These are phyloP conservation scores for Globisporangium iwayamae DNA, from an alignment of 352 stramenopile genomes.

Conservation along the genomic window DNA sequence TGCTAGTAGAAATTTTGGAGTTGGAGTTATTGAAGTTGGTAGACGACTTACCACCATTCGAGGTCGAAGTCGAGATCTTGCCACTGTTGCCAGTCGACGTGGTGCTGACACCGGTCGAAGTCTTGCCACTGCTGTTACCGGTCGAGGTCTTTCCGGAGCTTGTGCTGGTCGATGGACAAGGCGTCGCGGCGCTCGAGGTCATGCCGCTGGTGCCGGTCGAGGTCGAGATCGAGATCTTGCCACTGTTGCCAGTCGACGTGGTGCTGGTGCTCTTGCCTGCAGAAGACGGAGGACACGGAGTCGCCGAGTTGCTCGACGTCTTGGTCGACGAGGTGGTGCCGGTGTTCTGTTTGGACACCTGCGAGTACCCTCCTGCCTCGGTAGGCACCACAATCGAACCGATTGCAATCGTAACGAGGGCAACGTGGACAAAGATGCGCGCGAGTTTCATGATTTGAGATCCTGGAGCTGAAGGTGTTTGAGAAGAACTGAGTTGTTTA, in stretches of 20 bases:
- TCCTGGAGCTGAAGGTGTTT: neutral
- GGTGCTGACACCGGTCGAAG: no score
- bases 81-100: no score
- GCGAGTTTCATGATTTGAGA: slow-evolving; percentile 1
- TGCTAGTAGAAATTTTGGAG: no score
- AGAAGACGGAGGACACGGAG: neutral
- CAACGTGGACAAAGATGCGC: slow-evolving; percentile 4
- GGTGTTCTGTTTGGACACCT: neutral
- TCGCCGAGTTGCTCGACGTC: neutral
- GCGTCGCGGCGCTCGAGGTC: neutral
- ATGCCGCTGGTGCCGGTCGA: neutral
- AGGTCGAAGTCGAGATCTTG: no score
- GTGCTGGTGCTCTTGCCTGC: neutral
- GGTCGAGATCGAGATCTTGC: neutral
- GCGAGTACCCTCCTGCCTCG: neutral
- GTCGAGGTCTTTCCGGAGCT: no score
- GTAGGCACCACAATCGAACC: neutral
- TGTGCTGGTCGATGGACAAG: no score
- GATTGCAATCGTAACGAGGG: slow-evolving; percentile 3
- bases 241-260: neutral
- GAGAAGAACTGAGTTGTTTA: neutral
- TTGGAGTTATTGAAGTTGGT: no score
- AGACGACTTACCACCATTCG: no score
- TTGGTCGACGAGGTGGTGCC: neutral
- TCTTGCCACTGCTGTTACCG: no score